Base-by-base conservation (phyloP, 2,329 filamentous ascomycete species). In the Calonectria crousiana region DNA sequence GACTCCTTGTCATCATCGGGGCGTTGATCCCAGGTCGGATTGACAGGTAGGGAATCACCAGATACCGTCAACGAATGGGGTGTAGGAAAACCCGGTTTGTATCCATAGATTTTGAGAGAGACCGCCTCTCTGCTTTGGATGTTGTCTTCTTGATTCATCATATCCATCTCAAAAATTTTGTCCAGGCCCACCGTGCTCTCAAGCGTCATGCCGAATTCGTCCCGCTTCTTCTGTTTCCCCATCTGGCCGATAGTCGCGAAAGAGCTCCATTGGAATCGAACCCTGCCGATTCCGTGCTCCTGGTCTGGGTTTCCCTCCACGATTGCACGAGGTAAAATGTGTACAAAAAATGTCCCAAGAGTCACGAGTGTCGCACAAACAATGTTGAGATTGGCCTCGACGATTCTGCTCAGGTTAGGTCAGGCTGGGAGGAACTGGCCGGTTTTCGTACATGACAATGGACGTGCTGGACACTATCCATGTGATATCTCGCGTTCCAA, bases 321-420 rank as follows among this genome's bases (percentile, higher is more conserved):
- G 36, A 62, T 23, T 16, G 77, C 67, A 20, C 38, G 62, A 20
- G 76, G 75, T 0, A 51, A 74, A 16, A 77, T 44, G 16, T 77
- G 75, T 6, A 65, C 68, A 36, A 77, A 18, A 11, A 77, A 77
- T 0, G 65, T 68, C 1, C 74, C 68, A n/a, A 77, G 23, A 0
- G 75, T 77, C 4, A 75, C 67, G 0, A 77, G 60, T 4, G 69
- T 71, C 4, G 52, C 75, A 11, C 75, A 77, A 6, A 77, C 74
- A 10, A 73, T 69, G 5, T 74, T 76, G 8, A 77, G 75, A 2
- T 77, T 77, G 16, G 73, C 62, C 30, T 77, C 71, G 1, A 71
- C 75, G 18, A 76, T 73, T 14, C 76, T 77, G 9, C 13, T 2
- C 23, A 20, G 26, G 34, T 16, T 23, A 47, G 44, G 6, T 23